Conservation (phyloP, 2,329 filamentous ascomycete species). For the Magnaporthiopsis poae region DNA sequence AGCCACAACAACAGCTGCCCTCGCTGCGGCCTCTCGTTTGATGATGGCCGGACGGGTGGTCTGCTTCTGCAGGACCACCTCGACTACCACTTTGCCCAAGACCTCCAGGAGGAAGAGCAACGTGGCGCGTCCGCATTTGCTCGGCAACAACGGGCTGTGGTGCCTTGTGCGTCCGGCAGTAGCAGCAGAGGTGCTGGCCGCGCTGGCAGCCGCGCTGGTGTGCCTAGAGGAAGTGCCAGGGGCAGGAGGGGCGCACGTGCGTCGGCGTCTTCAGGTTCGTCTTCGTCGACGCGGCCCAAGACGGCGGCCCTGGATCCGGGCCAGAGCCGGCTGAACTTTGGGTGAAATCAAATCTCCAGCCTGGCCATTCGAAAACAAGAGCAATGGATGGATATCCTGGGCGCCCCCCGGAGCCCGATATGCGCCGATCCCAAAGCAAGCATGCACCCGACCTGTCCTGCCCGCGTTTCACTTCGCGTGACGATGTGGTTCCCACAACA, state of each 20-base stretch:
- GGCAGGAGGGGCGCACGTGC: slow-evolving; percentile 22
- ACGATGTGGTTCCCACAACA: no score
- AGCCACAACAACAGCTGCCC: not conserved
- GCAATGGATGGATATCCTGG: no score
- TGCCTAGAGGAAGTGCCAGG: slow-evolving; percentile 24
- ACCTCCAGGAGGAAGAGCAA: slow-evolving; percentile 60
- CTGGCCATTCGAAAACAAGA: no score
- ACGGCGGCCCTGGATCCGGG: slow-evolving; percentile 36
- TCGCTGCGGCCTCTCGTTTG: not conserved
- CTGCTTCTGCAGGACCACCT: slow-evolving; percentile 65
- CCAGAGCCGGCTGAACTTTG: slow-evolving; percentile 52
- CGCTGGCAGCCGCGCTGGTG: no score
- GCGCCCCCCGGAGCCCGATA: no score
- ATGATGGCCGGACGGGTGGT: not conserved
- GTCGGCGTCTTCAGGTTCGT: no score
- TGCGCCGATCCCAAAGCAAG: no score
- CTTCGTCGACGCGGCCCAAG: no score
- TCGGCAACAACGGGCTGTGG: slow-evolving; percentile 9
- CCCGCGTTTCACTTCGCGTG: no score
- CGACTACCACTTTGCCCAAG: slow-evolving; percentile 91
- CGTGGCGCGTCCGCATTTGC: slow-evolving; percentile 39
- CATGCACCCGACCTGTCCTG: no score
- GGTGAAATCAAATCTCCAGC: slow-evolving; percentile 25
- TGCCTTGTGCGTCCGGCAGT: slow-evolving; percentile 12
- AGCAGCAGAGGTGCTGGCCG: slow-evolving; percentile 15